Conservation (phyloP, 257 asterid species). For the Verbascum thapsus region DNA sequence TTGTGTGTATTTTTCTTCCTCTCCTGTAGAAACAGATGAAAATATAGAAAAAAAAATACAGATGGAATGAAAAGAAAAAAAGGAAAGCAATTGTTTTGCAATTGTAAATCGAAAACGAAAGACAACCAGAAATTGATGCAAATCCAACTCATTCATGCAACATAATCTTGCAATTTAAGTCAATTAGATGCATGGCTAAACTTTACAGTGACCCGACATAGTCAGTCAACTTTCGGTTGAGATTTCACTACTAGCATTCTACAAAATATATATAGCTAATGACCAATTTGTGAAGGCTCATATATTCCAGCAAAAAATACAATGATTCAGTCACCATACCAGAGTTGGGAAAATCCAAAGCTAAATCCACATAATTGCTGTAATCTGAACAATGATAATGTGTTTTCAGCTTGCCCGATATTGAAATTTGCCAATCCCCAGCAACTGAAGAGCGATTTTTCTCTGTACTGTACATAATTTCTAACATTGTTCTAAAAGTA, state of each 20-base stretch:
- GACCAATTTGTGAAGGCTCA: not conserved
- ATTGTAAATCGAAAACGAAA: constrained; percentile 1
- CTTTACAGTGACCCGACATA: not conserved
- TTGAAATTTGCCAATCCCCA: constrained; percentile 2
- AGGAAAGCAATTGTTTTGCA: not conserved
- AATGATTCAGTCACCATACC: not conserved
- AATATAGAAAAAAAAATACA: constrained; percentile 24
- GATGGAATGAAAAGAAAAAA: constrained; percentile 8
- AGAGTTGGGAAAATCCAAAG: not conserved
- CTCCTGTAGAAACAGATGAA: constrained; percentile 5
- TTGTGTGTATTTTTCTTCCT: constrained; percentile 21
- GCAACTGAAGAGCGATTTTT: not conserved
- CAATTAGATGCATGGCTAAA: constrained; percentile 16
- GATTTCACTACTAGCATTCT: constrained; percentile 13
- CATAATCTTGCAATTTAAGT: constrained; percentile 12
- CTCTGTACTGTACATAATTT: constrained; percentile 12
- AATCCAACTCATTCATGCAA: constrained; percentile 3
- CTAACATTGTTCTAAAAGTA: constrained; percentile 50
- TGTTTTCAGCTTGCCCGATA: constrained; percentile 10
- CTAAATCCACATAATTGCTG: not conserved
- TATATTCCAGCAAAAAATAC: constrained; percentile 18
- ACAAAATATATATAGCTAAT: constrained; percentile 6
- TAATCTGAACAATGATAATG: not conserved
- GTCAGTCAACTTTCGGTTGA: constrained; percentile 17
- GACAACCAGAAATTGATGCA: constrained; percentile 17